Conservation (phyloP, 345 rosid genomes). For the Adansonia digitata region DNA sequence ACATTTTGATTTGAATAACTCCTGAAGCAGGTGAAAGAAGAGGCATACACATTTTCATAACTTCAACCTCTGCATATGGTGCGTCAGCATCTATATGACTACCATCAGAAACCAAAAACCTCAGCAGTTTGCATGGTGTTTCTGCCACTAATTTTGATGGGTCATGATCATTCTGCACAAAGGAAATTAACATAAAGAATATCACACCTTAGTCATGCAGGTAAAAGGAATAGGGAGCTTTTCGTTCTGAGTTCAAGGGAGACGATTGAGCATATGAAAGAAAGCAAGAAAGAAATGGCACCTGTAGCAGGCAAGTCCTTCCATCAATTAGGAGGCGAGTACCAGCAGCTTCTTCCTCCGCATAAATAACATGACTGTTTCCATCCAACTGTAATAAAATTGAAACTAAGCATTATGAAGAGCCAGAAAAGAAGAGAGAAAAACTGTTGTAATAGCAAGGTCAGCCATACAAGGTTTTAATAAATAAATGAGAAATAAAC, state of each 20-base stretch:
- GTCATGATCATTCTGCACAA: slow-evolving; percentile 86
- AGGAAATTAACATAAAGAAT: slow-evolving; percentile 21
- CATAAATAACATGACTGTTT: slow-evolving; percentile 97
- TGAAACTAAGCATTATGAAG: neutral
- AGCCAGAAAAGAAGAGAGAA: neutral
- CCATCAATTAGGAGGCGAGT: slow-evolving; percentile 99
- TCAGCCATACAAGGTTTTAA: neutral
- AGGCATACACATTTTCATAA: slow-evolving; percentile 99
- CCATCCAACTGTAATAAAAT: slow-evolving; percentile 78
- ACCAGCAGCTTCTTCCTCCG: slow-evolving; percentile 99
- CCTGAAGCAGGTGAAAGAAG: slow-evolving; percentile 99
- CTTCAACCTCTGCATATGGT: slow-evolving; percentile 99
- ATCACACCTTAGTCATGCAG: slow-evolving; percentile 1
- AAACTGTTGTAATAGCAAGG: neutral
- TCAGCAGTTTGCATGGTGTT: slow-evolving; percentile 97
- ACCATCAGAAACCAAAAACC: slow-evolving; percentile 85
- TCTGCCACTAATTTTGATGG: slow-evolving; percentile 96
- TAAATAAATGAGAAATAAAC: neutral
- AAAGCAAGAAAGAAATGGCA: slow-evolving; percentile 21
- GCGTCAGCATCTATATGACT: slow-evolving; percentile 88
- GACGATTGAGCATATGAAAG: slow-evolving; percentile 1
- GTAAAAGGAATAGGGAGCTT: neutral
- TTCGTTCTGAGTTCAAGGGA: neutral
- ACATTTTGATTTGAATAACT: slow-evolving; percentile 67
- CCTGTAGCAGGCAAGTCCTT: slow-evolving; percentile 98